phyloP scores from a whole-genome alignment of 371 early-diverging fungal genomes.

The Mucor mucedo region DNA sequence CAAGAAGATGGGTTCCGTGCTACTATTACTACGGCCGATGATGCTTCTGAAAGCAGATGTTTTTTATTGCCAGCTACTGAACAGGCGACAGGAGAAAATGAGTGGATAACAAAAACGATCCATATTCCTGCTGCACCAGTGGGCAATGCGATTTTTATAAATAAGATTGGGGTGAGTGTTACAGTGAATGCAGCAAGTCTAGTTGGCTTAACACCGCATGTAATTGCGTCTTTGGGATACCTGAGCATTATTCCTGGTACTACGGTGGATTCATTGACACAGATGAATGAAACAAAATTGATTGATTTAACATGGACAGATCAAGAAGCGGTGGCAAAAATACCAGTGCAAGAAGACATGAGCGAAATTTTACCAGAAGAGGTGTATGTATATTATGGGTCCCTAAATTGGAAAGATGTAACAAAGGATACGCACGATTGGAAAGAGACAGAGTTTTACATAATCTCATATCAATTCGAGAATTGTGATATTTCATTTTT shows the following conservation, averaged over 20 bases:
- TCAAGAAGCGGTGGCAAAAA: background rate
- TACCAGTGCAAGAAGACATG: constrained; percentile 2
- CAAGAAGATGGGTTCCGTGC: constrained; percentile 12
- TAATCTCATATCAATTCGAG: constrained; percentile 4
- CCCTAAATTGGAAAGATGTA: constrained; percentile 12
- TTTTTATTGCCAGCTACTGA: constrained; percentile 16
- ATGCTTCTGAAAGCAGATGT: constrained; percentile 4
- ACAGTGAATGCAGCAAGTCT: constrained; percentile 15
- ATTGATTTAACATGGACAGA: constrained; percentile 2
- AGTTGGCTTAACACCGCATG: constrained; percentile 4
- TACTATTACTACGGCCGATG: background rate
- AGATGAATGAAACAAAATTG: background rate
- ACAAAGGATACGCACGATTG: background rate
- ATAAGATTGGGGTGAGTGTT: constrained; percentile 12
- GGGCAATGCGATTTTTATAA: background rate
- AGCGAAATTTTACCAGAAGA: constrained; percentile 9
- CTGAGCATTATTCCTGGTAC: constrained; percentile 22
- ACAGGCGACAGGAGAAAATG: constrained; percentile 9
- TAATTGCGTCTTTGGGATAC: constrained; percentile 21
- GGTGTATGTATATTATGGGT: constrained; percentile 15
- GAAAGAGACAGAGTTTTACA: constrained; percentile 16
- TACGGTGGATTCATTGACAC: background rate
- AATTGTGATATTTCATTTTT: constrained; percentile 16
- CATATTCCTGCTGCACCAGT: constrained; percentile 5
- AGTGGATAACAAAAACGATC: constrained; percentile 23